phyloP scores from a whole-genome alignment of 2,329 filamentous ascomycete genomes.

The Penicillium sp. region DNA sequence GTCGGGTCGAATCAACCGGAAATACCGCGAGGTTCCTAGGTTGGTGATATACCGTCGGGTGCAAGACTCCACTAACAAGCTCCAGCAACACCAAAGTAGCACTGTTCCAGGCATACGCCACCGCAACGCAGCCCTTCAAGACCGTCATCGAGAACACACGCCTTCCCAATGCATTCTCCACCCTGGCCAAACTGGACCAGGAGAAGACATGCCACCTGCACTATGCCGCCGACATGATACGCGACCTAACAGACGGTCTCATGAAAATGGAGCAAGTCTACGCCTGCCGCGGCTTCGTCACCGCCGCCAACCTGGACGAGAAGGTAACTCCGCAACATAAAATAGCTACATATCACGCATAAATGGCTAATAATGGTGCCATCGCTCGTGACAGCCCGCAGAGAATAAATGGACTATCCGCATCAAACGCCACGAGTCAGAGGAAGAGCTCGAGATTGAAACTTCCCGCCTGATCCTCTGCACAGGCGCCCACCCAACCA shows the following conservation, averaged over 20 bases:
- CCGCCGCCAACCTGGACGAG: constrained; percentile 30
- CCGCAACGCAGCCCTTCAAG: constrained; percentile 51
- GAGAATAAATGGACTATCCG: constrained; percentile 33
- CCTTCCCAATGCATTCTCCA: constrained; percentile 52
- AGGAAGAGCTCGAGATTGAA: constrained; percentile 31
- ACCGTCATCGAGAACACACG: constrained; percentile 48
- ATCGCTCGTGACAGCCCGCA: constrained; percentile 14
- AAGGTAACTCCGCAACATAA: constrained; percentile 21
- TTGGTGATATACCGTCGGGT: constrained; percentile 14
- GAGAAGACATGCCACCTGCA: constrained; percentile 55
- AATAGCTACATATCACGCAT: background rate
- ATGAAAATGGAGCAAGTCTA: constrained; percentile 36
- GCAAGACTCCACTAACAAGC: background rate
- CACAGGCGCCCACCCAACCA: constrained; percentile 53
- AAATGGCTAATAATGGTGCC: constrained; percentile 11
- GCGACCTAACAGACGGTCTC: constrained; percentile 44
- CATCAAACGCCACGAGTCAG: constrained; percentile 27
- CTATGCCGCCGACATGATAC: constrained; percentile 55
- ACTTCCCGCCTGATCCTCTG: constrained; percentile 52
- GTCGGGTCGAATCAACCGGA: constrained; percentile 50
- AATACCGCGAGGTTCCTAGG: constrained; percentile 59
- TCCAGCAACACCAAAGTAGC: constrained; percentile 58
- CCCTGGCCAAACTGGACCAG: constrained; percentile 52
- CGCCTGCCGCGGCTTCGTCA: constrained; percentile 33
- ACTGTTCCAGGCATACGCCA: constrained; percentile 56